A percentile compares a stretch with the other conserved stretches of the same genome.
Evolutionary conservation across 495 filamentous ascomycete species (phyloP).

Genomic region (Lineolata rhizophorae): DNA sequence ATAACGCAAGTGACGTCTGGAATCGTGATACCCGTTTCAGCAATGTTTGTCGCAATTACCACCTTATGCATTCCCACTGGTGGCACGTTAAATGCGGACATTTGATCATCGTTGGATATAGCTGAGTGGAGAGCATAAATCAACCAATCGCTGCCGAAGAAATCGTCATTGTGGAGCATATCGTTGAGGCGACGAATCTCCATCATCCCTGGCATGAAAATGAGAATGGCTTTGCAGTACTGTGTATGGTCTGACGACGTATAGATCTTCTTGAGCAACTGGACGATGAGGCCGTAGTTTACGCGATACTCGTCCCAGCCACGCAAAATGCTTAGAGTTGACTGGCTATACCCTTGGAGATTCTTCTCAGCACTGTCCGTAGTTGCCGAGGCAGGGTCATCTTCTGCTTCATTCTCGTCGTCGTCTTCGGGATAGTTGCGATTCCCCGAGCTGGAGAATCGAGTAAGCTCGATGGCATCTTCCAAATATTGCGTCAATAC

Average conservation of each 20-base stretch:
- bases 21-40: constrained; percentile 93
- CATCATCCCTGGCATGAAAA: constrained; percentile 87
- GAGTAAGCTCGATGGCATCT: constrained; percentile 70
- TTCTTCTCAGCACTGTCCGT: constrained; percentile 12
- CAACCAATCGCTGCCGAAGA: constrained; percentile 49
- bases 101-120: constrained; percentile 91
- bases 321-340: constrained; percentile 47
- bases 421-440: constrained; percentile 31
- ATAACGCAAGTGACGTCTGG: constrained; percentile 91
- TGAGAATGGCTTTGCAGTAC: constrained; percentile 74
- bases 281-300: constrained; percentile 60
- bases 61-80: constrained; percentile 69
- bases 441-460: constrained; percentile 37
- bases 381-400: constrained; percentile 1
- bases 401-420: constrained; percentile 24
- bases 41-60: constrained; percentile 88
- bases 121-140: constrained; percentile 79
- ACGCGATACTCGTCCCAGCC: constrained; percentile 74
- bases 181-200: constrained; percentile 81
- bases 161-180: constrained; percentile 45
- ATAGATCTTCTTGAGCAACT: constrained; percentile 30
- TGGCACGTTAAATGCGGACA: constrained; percentile 70
- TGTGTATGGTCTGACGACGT: constrained; percentile 18
- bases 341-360: constrained; percentile 49
- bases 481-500: constrained; percentile 74